Base-by-base conservation (phyloP, 2,329 filamentous ascomycete genomes). In the Graphiopsis chlorocephala region DNA sequence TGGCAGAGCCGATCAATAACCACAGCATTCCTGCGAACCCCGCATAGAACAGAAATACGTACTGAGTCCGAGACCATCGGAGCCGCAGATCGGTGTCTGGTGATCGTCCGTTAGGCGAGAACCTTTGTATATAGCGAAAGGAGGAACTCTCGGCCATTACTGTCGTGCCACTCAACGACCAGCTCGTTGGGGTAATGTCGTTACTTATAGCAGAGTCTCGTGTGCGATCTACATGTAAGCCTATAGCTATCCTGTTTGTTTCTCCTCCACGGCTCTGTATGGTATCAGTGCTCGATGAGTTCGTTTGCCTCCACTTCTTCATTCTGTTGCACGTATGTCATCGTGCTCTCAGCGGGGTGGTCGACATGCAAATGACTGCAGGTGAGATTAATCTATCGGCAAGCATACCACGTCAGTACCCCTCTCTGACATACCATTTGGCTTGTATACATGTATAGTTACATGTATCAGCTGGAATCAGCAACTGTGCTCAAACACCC, bases 11-110 rank as follows among this genome's bases (percentile, higher is more conserved):
- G 55, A 58, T 58, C 35, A 25, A 20, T 28, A 5, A 58, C 23
- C 33, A 58, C 55, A 20, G 35, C 55, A 42, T 45, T 45, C 55
- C 31, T 58, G 55, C 55, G 42, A 42, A 29, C 55, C 55, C 55
- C 55, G 55, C 55, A 58, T 33, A 20, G 10, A 23, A 52, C 47
- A 26, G 11, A 38, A 5, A n/a, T 25, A 26, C n/a, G 33, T 38
- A 38, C 31, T 31, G 23, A 29, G 33, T 29, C 33, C 11, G 20
- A 23, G 29, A 38, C 25, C 53, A n/a, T 11, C 53, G 33, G n/a
- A 15, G 17, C 25, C 28, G 50, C 28, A 31, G 50, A 31, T 23
- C 15, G 14, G 14, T 31, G 28, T 20, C 50, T 55, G 14, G 50
- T 14, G 28, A 55, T 55, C 50, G 28, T 31, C 17, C 4, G 20